phyloP scores from a whole-genome alignment of 73 alveolate species.

The Urostyla sp. region DNA sequence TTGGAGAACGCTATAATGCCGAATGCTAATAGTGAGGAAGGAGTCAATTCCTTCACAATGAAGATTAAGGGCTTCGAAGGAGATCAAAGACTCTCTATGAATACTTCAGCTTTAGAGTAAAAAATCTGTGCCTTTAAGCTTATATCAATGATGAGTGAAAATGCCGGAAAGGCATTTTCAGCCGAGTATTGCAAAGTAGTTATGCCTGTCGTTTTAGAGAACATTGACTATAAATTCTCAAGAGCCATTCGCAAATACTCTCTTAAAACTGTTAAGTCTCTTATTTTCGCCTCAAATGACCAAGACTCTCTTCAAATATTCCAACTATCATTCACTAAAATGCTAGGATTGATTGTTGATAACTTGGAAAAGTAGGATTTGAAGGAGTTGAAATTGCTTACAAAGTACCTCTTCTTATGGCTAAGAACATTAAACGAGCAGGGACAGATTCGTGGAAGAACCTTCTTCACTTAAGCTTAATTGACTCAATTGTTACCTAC shows the following conservation, averaged over 20 bases:
- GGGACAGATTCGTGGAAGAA: background rate
- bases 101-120: conserved; percentile 64
- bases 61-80: conserved; percentile 58
- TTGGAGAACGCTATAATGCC: conserved; percentile 43
- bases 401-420: conserved; percentile 28
- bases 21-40: background rate
- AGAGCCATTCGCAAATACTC: conserved; percentile 51
- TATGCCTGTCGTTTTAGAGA: conserved; percentile 9
- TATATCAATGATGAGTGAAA: conserved; percentile 32
- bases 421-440: conserved; percentile 3
- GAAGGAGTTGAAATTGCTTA: conserved; percentile 30
- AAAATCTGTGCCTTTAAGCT: conserved; percentile 48
- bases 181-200: conserved; percentile 20
- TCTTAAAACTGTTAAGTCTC: conserved; percentile 19
- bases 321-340: background rate
- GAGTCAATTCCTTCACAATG: conserved; percentile 10
- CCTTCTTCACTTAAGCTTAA: background rate
- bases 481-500: background rate
- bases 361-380: conserved; percentile 31
- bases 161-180: conserved; percentile 55
- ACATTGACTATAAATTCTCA: conserved; percentile 39
- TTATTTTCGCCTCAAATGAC: conserved; percentile 51
- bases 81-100: conserved; percentile 50
- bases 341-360: background rate
- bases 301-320: conserved; percentile 5